Percentiles rank a stretch among this genome's conserved stretches.
These are phyloP conservation scores for Schoenoplectus tabernaemontani DNA, from an alignment of 202 grass and related monocot species.

Conservation along the genomic window DNA sequence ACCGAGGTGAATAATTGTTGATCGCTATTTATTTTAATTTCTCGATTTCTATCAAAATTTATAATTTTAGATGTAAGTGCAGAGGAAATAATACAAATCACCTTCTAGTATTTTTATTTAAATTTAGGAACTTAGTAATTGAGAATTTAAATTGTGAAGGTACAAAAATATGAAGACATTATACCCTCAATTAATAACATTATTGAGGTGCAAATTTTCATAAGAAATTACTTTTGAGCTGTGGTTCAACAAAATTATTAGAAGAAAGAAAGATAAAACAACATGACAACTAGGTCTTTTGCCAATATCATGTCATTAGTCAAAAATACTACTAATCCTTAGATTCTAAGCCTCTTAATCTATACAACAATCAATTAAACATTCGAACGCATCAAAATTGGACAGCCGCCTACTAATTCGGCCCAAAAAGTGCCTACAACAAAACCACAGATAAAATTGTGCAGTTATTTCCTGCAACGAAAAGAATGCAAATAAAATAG, in stretches of 20 bases:
- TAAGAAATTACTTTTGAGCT: background rate
- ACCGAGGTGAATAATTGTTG: no score
- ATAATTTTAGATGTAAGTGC: background rate
- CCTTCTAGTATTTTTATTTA: background rate
- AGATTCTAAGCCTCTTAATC: conserved; percentile 13
- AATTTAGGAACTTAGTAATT: background rate
- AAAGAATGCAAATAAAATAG: background rate
- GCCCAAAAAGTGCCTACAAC: conserved; percentile 13
- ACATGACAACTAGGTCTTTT: background rate
- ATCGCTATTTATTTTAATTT: background rate
- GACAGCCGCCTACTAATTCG: background rate
- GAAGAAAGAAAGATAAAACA: background rate
- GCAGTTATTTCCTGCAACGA: background rate
- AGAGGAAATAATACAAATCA: background rate
- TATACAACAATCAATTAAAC: conserved; percentile 9
- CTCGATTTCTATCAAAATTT: background rate
- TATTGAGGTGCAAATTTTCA: background rate
- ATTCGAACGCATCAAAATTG: conserved; percentile 1
- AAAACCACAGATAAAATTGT: background rate
- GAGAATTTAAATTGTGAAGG: background rate
- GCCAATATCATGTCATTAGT: conserved; percentile 8
- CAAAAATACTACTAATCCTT: background rate
- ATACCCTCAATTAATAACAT: background rate
- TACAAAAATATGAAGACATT: background rate
- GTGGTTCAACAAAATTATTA: background rate